Evolutionary conservation across 352 stramenopile genomes (phyloP).

Genomic region (Phytophthora niederhauseri): DNA sequence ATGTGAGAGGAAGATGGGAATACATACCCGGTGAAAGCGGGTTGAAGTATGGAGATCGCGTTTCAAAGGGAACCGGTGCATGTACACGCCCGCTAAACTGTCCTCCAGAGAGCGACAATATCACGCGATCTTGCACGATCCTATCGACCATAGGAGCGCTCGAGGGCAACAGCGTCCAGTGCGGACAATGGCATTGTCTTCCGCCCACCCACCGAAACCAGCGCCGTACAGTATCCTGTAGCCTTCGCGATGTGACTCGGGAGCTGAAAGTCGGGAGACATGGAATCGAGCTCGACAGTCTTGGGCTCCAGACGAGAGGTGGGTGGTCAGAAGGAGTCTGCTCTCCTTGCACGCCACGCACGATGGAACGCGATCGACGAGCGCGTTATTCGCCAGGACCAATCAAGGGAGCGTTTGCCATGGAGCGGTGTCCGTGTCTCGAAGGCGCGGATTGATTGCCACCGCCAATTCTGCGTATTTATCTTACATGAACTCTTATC

Average conservation of each 20-base stretch:
- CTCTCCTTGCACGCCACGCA: not conserved
- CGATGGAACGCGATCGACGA: conserved; percentile 12
- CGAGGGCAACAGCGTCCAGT: not conserved
- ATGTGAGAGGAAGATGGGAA: not conserved
- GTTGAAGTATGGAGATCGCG: not conserved
- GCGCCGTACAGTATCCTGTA: too few relatives aligned
- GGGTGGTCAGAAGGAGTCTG: conserved; percentile 21
- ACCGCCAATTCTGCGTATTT: too few relatives aligned
- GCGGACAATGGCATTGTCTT: not conserved
- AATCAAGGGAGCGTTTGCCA: conserved; percentile 6
- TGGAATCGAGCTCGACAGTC: not conserved
- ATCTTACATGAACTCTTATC: too few relatives aligned
- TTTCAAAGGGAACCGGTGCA: not conserved
- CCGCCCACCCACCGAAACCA: not conserved
- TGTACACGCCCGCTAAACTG: not conserved
- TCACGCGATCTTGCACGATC: not conserved
- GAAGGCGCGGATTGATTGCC: not conserved
- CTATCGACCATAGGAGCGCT: not conserved
- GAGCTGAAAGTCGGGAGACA: not conserved
- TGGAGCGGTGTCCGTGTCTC: conserved; percentile 10
- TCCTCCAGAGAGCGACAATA: not conserved
- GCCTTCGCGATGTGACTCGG: not conserved
- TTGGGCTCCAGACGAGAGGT: not conserved
- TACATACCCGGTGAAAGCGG: not conserved
- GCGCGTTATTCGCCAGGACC: conserved; percentile 1